phyloP scores from a whole-genome alignment of 495 filamentous ascomycete species.

The Bathelium albidoporum region DNA sequence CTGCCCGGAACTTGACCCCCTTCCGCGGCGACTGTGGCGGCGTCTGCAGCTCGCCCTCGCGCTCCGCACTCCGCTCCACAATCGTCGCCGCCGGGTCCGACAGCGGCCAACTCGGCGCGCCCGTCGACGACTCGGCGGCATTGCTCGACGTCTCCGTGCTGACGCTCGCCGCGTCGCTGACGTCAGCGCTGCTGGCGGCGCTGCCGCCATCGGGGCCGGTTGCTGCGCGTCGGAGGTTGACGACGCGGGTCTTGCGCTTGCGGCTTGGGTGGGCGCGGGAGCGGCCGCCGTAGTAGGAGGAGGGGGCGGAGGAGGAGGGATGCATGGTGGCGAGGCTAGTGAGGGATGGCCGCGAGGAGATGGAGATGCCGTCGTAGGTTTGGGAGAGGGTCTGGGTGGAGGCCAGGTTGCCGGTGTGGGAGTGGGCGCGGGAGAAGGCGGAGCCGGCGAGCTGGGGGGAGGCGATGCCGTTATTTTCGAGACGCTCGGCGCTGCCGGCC shows the following conservation, averaged over 20 bases:
- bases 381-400: constrained; percentile 40
- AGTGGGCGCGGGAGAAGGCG: not conserved
- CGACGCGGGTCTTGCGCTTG: constrained; percentile 86
- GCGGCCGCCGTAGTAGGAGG: constrained; percentile 53
- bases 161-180: constrained; percentile 42
- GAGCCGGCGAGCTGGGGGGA: constrained; percentile 22
- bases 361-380: constrained; percentile 33
- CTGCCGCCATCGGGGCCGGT: constrained; percentile 32
- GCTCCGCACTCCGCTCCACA: constrained; percentile 36
- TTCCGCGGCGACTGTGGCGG: constrained; percentile 35
- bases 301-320: constrained; percentile 52
- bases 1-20: constrained; percentile 23
- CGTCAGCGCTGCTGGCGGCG: constrained; percentile 28
- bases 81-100: constrained; percentile 41
- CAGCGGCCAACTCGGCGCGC: constrained; percentile 30
- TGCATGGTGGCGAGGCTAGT: constrained; percentile 24
- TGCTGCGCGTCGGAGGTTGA: constrained; percentile 56
- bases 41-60: constrained; percentile 45
- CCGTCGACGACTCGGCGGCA: constrained; percentile 28
- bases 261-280: constrained; percentile 54
- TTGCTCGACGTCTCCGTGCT: constrained; percentile 26
- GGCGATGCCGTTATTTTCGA: constrained; percentile 42
- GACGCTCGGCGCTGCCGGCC: constrained; percentile 68
- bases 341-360: constrained; percentile 31
- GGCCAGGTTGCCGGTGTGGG: not conserved